phyloP scores from a whole-genome alignment of 1,139 yeast species.

The Arxiozyma bovina region DNA sequence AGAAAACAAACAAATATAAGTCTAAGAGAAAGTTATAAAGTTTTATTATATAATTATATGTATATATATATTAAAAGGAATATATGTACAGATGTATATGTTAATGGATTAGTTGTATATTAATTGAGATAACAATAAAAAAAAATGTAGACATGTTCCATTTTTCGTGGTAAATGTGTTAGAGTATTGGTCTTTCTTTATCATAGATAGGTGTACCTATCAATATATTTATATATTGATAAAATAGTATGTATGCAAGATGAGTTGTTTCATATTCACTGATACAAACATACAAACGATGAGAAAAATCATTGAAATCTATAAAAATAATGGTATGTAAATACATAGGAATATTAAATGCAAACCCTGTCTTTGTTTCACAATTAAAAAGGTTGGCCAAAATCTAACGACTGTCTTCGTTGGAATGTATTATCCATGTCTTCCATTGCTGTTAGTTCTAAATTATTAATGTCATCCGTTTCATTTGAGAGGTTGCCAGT shows the following conservation, averaged over 20 bases:
- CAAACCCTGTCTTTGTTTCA: background rate
- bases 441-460: constrained; percentile 22
- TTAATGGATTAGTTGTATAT: background rate
- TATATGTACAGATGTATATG: background rate
- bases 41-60: no score
- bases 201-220: no score
- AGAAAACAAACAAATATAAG: constrained; percentile 26
- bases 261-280: background rate
- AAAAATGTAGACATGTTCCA: background rate
- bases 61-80: no score
- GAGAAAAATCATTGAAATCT: background rate
- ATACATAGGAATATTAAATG: background rate
- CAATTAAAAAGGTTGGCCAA: constrained; percentile 9
- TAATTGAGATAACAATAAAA: background rate
- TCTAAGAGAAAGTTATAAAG: constrained; percentile 24
- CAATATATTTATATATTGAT: no score
- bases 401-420: constrained; percentile 28
- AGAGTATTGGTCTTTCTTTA: background rate
- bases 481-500: constrained; percentile 3
- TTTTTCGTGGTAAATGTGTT: background rate
- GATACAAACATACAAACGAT: background rate
- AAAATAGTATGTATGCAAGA: background rate
- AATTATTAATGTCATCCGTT: constrained; percentile 1
- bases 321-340: background rate
- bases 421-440: constrained; percentile 30